phyloP scores from a whole-genome alignment of 768 basidiomycete genomes.

The Amanita rimosa region DNA sequence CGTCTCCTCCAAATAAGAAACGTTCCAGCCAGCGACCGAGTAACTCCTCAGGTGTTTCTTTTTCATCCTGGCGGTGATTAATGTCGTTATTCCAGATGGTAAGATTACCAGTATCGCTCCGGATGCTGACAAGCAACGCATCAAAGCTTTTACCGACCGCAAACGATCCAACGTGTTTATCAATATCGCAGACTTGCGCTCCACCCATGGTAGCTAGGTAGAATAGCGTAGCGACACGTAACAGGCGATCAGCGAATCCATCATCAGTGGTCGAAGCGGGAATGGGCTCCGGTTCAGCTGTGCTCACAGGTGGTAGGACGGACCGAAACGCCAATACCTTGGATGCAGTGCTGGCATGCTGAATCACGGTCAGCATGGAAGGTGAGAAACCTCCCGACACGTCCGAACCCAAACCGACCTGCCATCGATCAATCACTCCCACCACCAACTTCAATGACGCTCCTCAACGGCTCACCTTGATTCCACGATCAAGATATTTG shows the following conservation, averaged over 20 bases:
- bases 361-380: conserved; percentile 68
- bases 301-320: conserved; percentile 1
- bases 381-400: conserved; percentile 80
- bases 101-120: conserved; percentile 40
- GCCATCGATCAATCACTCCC: neutral
- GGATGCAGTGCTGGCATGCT: conserved; percentile 68
- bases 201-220: conserved; percentile 92
- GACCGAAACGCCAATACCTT: conserved; percentile 57
- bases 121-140: conserved; percentile 63
- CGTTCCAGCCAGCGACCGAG: conserved; percentile 62
- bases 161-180: conserved; percentile 65
- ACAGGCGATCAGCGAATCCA: conserved; percentile 44
- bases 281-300: neutral
- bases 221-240: conserved; percentile 66
- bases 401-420: conserved; percentile 95
- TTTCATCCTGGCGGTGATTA: conserved; percentile 5
- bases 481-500: conserved; percentile 65
- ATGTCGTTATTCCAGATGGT: conserved; percentile 28
- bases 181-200: conserved; percentile 69
- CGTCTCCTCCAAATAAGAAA: conserved; percentile 82
- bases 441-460: neutral
- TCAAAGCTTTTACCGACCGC: conserved; percentile 81
- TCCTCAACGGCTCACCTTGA: conserved; percentile 48
- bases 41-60: conserved; percentile 19
- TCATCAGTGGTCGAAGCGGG: neutral